Evolutionary conservation across 2,329 filamentous ascomycete genomes (phyloP).

Genomic region (Diaporthe vexans): DNA sequence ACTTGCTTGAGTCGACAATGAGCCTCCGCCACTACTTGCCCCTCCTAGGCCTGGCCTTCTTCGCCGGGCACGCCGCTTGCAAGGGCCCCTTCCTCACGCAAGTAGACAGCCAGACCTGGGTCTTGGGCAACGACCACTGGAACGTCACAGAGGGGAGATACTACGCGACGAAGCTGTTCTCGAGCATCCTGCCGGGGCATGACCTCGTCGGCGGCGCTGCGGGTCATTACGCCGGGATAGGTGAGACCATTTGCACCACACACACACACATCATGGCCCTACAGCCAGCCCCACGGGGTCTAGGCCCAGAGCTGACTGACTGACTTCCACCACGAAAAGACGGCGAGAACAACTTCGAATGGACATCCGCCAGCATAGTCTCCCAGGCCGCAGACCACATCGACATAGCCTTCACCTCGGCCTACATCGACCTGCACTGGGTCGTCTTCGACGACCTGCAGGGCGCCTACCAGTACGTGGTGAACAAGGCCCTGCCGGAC

Average conservation of each 20-base stretch:
- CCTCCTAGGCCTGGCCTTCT: slow-evolving; percentile 4
- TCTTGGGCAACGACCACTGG: slow-evolving; percentile 51
- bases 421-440: slow-evolving; percentile 66
- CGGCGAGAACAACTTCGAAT: slow-evolving; percentile 60
- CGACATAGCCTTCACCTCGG: slow-evolving; percentile 62
- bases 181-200: slow-evolving; percentile 47
- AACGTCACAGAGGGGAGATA: slow-evolving; percentile 47
- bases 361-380: slow-evolving; percentile 60
- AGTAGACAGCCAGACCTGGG: slow-evolving; percentile 48
- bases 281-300: no score
- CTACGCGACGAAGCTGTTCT: slow-evolving; percentile 41
- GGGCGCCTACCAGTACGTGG: slow-evolving; percentile 69
- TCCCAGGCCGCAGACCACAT: slow-evolving; percentile 52
- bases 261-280: no score
- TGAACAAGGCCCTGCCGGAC: slow-evolving; percentile 62
- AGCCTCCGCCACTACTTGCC: not conserved
- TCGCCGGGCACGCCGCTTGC: slow-evolving; percentile 1
- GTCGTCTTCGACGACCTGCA: slow-evolving; percentile 62
- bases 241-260: no score
- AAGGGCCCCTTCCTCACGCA: slow-evolving; percentile 47
- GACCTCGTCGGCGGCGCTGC: slow-evolving; percentile 49
- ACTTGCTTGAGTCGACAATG: not conserved
- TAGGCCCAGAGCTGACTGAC: no score
- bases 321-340: slow-evolving; percentile 54
- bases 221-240: slow-evolving; percentile 51